phyloP scores from a whole-genome alignment of 2,329 filamentous ascomycete genomes.

The Didymella sp. region DNA sequence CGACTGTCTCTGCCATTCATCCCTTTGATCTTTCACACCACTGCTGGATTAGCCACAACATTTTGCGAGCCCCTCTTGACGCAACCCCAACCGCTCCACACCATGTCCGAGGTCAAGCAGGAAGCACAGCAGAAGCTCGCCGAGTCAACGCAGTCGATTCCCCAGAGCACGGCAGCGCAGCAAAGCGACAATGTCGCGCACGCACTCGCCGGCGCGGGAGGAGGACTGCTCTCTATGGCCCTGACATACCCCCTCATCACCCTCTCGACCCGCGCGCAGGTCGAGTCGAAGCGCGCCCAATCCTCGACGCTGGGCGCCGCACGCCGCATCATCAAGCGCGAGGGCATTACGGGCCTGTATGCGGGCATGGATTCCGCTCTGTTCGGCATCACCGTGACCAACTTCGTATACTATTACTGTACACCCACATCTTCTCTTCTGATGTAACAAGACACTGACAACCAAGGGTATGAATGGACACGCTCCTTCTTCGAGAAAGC shows the following conservation, averaged over 20 bases:
- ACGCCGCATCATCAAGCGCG: slow-evolving; percentile 85
- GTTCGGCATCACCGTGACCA: slow-evolving; percentile 97
- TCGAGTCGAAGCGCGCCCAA: slow-evolving; percentile 92
- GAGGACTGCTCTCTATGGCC: slow-evolving; percentile 93
- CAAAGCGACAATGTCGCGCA: slow-evolving; percentile 98
- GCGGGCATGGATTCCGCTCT: slow-evolving; percentile 91
- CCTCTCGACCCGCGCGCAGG: slow-evolving; percentile 94
- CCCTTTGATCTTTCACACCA: not conserved
- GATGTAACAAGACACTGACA: slow-evolving; percentile 7
- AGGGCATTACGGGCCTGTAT: slow-evolving; percentile 88
- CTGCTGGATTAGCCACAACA: not conserved
- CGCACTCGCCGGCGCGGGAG: slow-evolving; percentile 89
- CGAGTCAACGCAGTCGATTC: slow-evolving; percentile 43
- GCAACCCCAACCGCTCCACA: slow-evolving; percentile 9
- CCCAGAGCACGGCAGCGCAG: slow-evolving; percentile 70
- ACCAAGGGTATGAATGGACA: slow-evolving; percentile 91
- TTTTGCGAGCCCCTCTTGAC: not conserved
- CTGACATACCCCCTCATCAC: slow-evolving; percentile 96
- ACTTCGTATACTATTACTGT: slow-evolving; percentile 99
- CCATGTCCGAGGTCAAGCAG: slow-evolving; percentile 42
- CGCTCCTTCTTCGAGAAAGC: slow-evolving; percentile 83
- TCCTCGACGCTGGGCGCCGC: slow-evolving; percentile 84
- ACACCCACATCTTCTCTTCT: slow-evolving; percentile 16
- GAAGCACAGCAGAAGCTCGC: slow-evolving; percentile 45
- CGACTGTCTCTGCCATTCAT: not conserved